Base-by-base conservation (phyloP, 257 asterid species). In the Anisodus acutangulus region DNA sequence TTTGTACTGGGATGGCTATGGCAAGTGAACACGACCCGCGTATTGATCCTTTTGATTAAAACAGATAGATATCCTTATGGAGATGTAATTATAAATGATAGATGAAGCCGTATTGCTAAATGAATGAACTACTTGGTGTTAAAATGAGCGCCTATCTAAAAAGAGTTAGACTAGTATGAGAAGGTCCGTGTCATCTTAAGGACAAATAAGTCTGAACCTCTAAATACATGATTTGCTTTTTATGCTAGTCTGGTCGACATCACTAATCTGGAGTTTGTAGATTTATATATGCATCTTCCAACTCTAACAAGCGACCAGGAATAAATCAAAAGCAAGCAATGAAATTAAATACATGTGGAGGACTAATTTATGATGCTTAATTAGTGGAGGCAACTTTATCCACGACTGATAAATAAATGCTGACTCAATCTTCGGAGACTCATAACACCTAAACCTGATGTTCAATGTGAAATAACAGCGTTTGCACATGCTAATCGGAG, bases 1-100 rank as follows among this genome's bases (percentile, higher is more conserved):
- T 95, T 79, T 95, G 99, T 89, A 95, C 99, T 1, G 97, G 99
- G 81, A 95, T 94, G 98, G 98, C 95, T 63, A 94, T 95, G 98
- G 98, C 99, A 13, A 95, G 97, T 37, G 99, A 95, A 90, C 99
- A 95, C 66, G 97, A 94, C 79, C 97, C 98, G 9, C 92, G 99
- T 63, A 93, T 94, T 58, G 99, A 95, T 84, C 99, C 99, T 26
- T 94, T 94, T 55, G 98, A 94, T 86, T 91, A 84, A 91, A 51
- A 51, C n/a, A 47, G 8, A 26, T 51, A 53, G 3, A 51, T 13
- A 53, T 78, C 39, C 53, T 26, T 78, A 13, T 22, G 6, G 47
- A 1, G 12, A 76, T 12, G 35, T 31, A 31, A 31, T 31, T 31
- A 31, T 53, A 53, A 78, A 76, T 22, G 51, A 12, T 51, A 51